Percentiles rank a stretch among this genome's conserved stretches.
phyloP scores from a whole-genome alignment of 805 yeast species.

The Aciculoconidium aculeatum region DNA sequence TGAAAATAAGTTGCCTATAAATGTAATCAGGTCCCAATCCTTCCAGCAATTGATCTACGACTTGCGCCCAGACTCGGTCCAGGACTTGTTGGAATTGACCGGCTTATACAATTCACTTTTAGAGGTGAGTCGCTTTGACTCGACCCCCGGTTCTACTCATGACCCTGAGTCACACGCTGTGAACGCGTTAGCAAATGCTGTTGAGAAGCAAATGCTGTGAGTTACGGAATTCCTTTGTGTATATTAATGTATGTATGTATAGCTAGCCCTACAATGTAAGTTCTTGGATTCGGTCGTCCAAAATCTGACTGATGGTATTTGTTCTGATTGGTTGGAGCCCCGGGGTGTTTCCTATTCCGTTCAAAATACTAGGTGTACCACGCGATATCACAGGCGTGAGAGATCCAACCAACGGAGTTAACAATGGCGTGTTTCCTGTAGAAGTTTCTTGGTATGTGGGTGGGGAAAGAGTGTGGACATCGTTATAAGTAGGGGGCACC shows the following conservation, averaged over 20 bases:
- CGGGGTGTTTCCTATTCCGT: conserved; percentile 43
- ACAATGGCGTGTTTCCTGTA: conserved; percentile 11
- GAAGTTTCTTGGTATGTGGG: conserved; percentile 56
- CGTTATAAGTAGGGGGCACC: conserved; percentile 94
- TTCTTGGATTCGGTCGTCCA: conserved; percentile 31
- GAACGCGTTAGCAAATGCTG: conserved; percentile 10
- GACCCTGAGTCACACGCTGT: conserved; percentile 8
- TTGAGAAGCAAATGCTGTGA: conserved; percentile 8
- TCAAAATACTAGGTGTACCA: conserved; percentile 31
- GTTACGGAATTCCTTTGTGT: conserved; percentile 1
- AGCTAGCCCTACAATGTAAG: conserved; percentile 15
- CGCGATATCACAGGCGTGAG: conserved; percentile 10
- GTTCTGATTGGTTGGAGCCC: conserved; percentile 9
- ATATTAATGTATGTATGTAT: conserved; percentile 2
- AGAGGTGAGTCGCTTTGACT: conserved; percentile 20
- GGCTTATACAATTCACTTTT: conserved; percentile 38
- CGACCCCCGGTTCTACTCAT: conserved; percentile 2
- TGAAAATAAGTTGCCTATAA: conserved; percentile 47
- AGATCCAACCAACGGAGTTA: conserved; percentile 16
- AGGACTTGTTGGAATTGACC: conserved; percentile 43
- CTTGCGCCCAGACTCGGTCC: conserved; percentile 41
- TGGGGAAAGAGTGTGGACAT: conserved; percentile 77
- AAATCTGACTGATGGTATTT: conserved; percentile 21
- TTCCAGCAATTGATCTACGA: conserved; percentile 49
- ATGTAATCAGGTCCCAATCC: conserved; percentile 42